A percentile compares a stretch with the other conserved stretches of the same genome.
Conservation (phyloP, 2,329 filamentous ascomycete species). For the Leptographium radiaticola region DNA sequence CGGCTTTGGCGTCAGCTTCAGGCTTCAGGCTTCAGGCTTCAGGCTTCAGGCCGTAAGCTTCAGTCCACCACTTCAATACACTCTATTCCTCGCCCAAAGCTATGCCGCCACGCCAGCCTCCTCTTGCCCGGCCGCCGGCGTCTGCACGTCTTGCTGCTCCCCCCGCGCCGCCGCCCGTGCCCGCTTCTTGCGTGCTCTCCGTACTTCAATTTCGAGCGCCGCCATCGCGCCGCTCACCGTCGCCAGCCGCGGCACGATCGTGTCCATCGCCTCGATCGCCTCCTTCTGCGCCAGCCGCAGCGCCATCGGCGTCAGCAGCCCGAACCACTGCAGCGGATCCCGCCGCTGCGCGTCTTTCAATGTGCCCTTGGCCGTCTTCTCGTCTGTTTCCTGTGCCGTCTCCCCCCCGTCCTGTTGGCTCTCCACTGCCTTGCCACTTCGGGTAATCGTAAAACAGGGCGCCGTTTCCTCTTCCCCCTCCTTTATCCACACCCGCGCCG, state of each 20-base stretch:
- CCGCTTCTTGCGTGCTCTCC: slow-evolving; percentile 43
- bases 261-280: slow-evolving; percentile 42
- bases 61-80: too few relatives aligned
- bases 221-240: slow-evolving; percentile 48
- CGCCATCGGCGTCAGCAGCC: slow-evolving; percentile 36
- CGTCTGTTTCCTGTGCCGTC: neutral
- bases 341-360: neutral
- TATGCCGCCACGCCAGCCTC: neutral
- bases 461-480: neutral
- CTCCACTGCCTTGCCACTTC: neutral
- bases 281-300: slow-evolving; percentile 45
- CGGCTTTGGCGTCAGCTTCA: too few relatives aligned
- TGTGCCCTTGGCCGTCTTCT: slow-evolving; percentile 2
- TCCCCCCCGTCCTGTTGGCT: neutral
- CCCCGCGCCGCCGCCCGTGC: slow-evolving; percentile 24
- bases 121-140: neutral
- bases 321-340: slow-evolving; percentile 49
- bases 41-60: too few relatives aligned
- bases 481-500: slow-evolving; percentile 26
- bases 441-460: neutral
- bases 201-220: slow-evolving; percentile 54
- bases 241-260: slow-evolving; percentile 42
- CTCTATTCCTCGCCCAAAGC: neutral
- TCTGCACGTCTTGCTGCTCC: neutral
- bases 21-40: too few relatives aligned